Evolutionary conservation across 148 eudicot genomes (phyloP), one percentile per base, ranked within the genome.

Genomic region (Persicaria tinctoria): DNA sequence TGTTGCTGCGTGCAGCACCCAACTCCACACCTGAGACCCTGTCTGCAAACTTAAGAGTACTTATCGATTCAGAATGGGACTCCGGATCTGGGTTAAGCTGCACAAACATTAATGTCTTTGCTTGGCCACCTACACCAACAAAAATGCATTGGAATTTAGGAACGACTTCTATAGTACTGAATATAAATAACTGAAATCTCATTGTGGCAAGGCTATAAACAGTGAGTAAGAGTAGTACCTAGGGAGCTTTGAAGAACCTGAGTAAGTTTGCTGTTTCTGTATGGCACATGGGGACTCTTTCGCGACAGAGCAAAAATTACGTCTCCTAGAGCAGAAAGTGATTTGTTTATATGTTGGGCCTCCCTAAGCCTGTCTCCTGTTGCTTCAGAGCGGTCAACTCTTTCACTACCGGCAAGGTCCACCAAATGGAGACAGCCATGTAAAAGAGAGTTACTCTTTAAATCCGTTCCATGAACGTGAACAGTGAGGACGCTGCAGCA

Each of bases 21-120:
- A 95, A 85, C 85, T 95, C 97, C 46, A 95, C 99, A 53, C 99
- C 99, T 50, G 99, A 95, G 45, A 95, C 99, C 83, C 99, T 90
- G 85, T 95, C 96, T 59, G 99, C 97, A 87, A 95, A 95, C 78
- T 95, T 95, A 64, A 92, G 80, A 71, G 99, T 92, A 75, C 99
- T 95, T 51, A 91, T 70, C 47, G 90, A 92, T 85, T 95, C 99
- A n/a, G 91, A 86, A 80, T 83, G 89, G 44, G 99, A 95, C 73
- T 90, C 94, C 46, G 87, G 85, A 76, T 95, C 99, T 60, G 99
- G 99, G 84, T 95, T 92, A 57, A 95, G 97, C 79, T 95, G 99
- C 73, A 95, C 97, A 82, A 95, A 95, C 99, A 95, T 95, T 62
- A 95, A 85, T 49, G 99, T 95, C 85, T 95, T 95, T 51, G 99